Evolutionary conservation across 148 eudicot species (phyloP), one percentile per base, ranked within the genome.

Genomic region (Pouteria glomerata): DNA sequence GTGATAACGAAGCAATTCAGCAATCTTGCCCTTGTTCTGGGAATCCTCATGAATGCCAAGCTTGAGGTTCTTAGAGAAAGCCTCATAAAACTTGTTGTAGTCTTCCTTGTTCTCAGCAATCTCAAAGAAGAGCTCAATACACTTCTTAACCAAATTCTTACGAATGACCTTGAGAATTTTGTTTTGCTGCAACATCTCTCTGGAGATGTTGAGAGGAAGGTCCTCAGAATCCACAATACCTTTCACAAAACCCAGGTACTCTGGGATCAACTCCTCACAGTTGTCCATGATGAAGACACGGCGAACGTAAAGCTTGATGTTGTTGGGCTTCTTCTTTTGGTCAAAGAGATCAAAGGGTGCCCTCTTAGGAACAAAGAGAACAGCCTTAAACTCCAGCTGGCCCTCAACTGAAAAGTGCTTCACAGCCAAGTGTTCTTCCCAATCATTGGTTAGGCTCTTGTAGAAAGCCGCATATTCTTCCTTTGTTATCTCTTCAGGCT

Each of bases 231-330:
- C 66, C 27, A 62, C 66, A 37, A 62, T 62, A 12, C 66, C 66
- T 47, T 62, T 62, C 1, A 62, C 66, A 62, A 62, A 62, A 21
- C 66, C 37, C 0, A 62, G 66, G 66, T 62, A 62, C 66, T 62
- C 66, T 0, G 66, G 66, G 66, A 62, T 62, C 66, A 62, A 12
- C 29, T 62, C 66, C 41, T 62, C 66, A 62, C 66, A 62, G 66
- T 62, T 62, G 30, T 62, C 66, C 66, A 62, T 62, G 66, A 73
- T 73, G 52, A 73, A 73, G 26, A 73, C 76, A 63, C 76, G 76
- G 63, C 76, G 76, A 26, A 73, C 76, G 39, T 73, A 73, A 48
- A 73, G 76, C 77, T 74, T 74, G 51, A 74, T 74, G 71, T 74
- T 74, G 71, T 74, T 74, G 0, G 77, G 77, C 71, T 74, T 74